A percentile compares a stretch with the other conserved stretches of the same genome.
Evolutionary conservation across 225 moss, liverwort and hornwort species (phyloP).

Genomic region (Sphagnum contortum): DNA sequence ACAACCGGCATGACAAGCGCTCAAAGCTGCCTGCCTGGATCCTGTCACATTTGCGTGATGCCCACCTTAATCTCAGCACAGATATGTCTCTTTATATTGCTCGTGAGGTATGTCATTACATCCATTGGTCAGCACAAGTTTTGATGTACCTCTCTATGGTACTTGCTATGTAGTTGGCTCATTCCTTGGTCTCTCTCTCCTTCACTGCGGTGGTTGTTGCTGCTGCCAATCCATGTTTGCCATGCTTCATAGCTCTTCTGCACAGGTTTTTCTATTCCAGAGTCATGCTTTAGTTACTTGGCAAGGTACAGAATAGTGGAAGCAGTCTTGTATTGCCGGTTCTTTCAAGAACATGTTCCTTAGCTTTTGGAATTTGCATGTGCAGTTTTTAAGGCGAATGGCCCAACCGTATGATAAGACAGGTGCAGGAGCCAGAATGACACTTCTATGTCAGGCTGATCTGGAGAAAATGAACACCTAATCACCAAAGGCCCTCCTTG

Average conservation of each 20-base stretch:
- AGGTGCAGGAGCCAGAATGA: conserved; percentile 59
- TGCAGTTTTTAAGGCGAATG: conserved; percentile 96
- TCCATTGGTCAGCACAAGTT: not conserved
- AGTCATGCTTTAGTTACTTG: not conserved
- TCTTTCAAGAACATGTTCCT: not conserved
- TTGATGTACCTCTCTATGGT: not conserved
- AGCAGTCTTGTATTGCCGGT: not conserved
- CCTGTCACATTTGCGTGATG: conserved; percentile 86
- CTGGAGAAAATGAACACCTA: conserved; percentile 58
- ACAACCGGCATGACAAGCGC: conserved; percentile 97
- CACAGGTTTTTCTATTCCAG: not conserved
- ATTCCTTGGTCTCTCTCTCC: not conserved
- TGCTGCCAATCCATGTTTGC: not conserved
- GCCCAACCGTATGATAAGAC: conserved; percentile 88
- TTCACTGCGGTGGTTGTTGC: not conserved
- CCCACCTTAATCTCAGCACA: conserved; percentile 95
- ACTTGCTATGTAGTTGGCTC: too few relatives aligned
- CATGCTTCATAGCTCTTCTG: not conserved
- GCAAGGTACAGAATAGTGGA: not conserved
- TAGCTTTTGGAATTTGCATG: conserved; percentile 1
- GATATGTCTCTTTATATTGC: conserved; percentile 98
- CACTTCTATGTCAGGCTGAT: conserved; percentile 84
- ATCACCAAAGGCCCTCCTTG: too few relatives aligned
- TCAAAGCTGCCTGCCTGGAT: conserved; percentile 99
- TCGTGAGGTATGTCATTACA: conserved; percentile 57